These are phyloP conservation scores for Eucalyptus pauciflora DNA, from an alignment of 345 rosid species.

Conservation along the genomic window DNA sequence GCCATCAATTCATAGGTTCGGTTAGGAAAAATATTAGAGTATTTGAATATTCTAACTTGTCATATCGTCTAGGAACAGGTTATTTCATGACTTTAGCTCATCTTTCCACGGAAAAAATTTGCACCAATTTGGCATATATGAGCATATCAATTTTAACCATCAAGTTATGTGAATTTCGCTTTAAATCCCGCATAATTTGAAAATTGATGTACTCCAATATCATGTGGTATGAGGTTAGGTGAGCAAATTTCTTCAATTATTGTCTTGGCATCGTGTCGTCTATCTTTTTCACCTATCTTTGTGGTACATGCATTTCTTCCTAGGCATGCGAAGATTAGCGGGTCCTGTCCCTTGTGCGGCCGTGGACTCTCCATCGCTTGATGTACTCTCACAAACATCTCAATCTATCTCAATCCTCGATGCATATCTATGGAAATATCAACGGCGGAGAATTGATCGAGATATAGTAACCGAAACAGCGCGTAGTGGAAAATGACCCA, in stretches of 20 bases:
- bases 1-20: background rate
- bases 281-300: no score
- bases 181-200: background rate
- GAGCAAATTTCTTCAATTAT: no score
- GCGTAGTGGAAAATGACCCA: background rate
- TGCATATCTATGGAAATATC: no score
- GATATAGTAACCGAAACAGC: background rate
- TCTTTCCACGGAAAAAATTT: background rate
- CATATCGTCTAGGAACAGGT: rapidly evolving
- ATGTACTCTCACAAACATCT: no score
- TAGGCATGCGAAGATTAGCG: no score
- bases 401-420: no score
- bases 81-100: background rate
- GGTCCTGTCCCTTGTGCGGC: no score
- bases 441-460: no score
- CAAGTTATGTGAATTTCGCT: background rate
- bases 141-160: background rate
- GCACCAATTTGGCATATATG: background rate
- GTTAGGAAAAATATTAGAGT: background rate
- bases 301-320: no score
- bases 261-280: rapidly evolving
- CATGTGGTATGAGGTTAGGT: background rate
- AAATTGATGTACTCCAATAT: background rate
- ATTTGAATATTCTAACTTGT: background rate
- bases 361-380: no score